Base-by-base conservation (phyloP, 352 stramenopile species). In the Globisporangium polare region DNA sequence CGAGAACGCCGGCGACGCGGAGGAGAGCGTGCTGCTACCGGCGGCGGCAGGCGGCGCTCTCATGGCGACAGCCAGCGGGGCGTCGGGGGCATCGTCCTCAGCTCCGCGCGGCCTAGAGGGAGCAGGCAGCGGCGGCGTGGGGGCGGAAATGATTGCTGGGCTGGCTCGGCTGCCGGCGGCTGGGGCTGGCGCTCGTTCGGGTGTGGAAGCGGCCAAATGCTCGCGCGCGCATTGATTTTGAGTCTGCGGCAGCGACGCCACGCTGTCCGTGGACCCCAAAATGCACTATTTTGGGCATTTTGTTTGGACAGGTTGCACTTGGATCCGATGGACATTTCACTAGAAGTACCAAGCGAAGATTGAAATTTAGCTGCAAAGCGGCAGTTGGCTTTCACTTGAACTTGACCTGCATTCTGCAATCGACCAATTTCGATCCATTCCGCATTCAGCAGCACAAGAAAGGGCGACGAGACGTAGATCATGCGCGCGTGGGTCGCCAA, bases 401-500 rank as follows among this genome's bases (percentile, higher is more conserved):
- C 12, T 26, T 26, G 35, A 41, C 29, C 35, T 12, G 7, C 41
- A 47, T 47, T 26, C 42, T 49, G 20, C 47, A 53, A 53, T 33
- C 29, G 29, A 33, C 29, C 29, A 33, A 33, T 33, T 33, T 54
- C 27, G 39, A 8, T n/a, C 39, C 8, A 45, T 45, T 20, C 39
- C 39, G 39, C 39, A 45, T 54, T 54, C 49, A 26, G 47, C 29
- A 37, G 20, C 7, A 17, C 7, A 24, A 37, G n/a, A 5, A 5
- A 49, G 24, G 42, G 9, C n/a, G n/a, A 26, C 42, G 15, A 39
- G 26, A 26, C 1, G 47, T 13, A 26, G 15, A 65, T 31, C 29
- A 58, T 46, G 50, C 59, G 31, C 20, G 6, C 41, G 12, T 58
- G 58, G 58, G 52, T 65, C 60, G 73, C 62, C 26, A 82, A 78